Conservation (phyloP, 768 basidiomycete species). For the Amanita muscaria region DNA sequence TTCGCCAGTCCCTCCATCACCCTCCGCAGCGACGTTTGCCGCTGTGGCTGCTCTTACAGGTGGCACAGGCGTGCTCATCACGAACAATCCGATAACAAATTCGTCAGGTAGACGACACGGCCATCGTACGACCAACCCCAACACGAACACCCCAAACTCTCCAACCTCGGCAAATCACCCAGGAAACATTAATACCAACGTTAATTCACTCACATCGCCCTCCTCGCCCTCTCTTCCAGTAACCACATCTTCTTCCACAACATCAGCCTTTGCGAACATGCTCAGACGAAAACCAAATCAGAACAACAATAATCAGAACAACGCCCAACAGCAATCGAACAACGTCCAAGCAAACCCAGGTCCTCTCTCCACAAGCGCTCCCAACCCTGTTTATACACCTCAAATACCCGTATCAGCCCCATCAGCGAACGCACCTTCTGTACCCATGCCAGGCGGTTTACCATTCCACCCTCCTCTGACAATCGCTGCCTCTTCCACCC, state of each 20-base stretch:
- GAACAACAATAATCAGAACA: background rate
- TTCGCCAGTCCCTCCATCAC: conserved; percentile 30
- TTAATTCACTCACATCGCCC: conserved; percentile 6
- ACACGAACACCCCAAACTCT: too few relatives aligned
- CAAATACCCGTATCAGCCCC: background rate
- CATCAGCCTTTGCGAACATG: conserved; percentile 3
- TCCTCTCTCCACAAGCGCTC: background rate
- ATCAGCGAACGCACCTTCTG: background rate
- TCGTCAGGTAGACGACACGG: too few relatives aligned
- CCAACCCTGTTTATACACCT: background rate
- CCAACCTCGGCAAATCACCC: too few relatives aligned
- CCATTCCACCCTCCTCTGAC: background rate
- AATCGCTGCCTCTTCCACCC: conserved; percentile 6
- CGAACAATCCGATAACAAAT: conserved; percentile 5
- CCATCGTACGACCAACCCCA: too few relatives aligned
- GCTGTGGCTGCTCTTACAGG: background rate
- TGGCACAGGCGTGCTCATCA: background rate
- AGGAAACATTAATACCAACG: too few relatives aligned
- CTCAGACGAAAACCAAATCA: conserved; percentile 5
- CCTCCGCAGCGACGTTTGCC: conserved; percentile 23
- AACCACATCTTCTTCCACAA: conserved; percentile 13
- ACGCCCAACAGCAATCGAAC: conserved; percentile 3
- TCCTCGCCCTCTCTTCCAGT: conserved; percentile 14
- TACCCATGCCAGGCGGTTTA: conserved; percentile 3
- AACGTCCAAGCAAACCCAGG: conserved; percentile 8